Evolutionary conservation across 495 filamentous ascomycete genomes (phyloP), one percentile per base, ranked within the genome.

Genomic region (Lophiostoma macrostomum): DNA sequence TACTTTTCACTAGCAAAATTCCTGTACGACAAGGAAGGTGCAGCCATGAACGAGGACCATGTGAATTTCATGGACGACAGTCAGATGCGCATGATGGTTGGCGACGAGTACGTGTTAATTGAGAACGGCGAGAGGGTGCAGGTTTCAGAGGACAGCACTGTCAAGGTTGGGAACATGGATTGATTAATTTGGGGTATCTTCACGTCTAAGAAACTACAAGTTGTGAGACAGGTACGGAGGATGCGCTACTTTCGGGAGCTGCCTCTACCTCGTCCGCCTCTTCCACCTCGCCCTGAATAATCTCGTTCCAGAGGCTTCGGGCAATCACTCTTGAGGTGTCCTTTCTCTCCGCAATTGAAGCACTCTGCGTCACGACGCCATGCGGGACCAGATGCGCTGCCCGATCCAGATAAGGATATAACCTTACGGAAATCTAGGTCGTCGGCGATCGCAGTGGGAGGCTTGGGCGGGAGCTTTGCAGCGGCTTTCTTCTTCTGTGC

Each of bases 381-480:
- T n/a, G n/a, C n/a, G n/a, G n/a, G n/a, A 10, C 53, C 50, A 27
- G 35, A 48, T 25, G 32, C 60, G 6, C 27, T 45, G 24, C 36
- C 43, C 13, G 52, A 46, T 20, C 61, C 51, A 14, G 79, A 80
- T 30, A 84, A 72, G 12, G 76, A 72, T 20, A 65, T 77, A 38
- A 78, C 63, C 14, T 65, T 66, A 50, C 81, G 80, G 47, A 85
- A 63, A 40, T 80, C 82, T 35, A 83, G 66, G 39, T 82, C 78
- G 75, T 74, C 73, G 12, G 76, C 77, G 25, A 80, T 22, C 56
- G 39, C n/a, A n/a, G n/a, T n/a, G n/a, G n/a, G n/a, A n/a, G n/a
- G n/a, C n/a, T n/a, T 25, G 57, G 46, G 38, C 50, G 34, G 68
- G 64, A 5, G 56, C 50, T 67, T 67, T 12, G 61, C 44, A 14